These are phyloP conservation scores for Excoecaria cochinchinensis DNA, from an alignment of 345 rosid genomes.

Conservation along the genomic window DNA sequence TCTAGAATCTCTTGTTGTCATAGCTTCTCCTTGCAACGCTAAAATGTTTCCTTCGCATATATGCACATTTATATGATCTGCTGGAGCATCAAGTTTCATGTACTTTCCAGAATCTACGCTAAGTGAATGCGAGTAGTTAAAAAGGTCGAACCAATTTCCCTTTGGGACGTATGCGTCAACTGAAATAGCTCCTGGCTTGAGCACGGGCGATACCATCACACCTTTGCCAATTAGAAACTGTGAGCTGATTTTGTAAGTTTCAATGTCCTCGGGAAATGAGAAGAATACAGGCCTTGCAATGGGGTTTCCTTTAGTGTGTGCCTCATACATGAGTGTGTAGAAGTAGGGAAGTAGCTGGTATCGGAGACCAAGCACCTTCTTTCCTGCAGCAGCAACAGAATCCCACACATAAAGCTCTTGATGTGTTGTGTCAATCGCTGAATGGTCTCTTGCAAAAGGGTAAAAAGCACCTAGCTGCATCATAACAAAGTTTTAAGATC, in stretches of 20 bases:
- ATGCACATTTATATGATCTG: conserved; percentile 59
- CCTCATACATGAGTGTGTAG: conserved; percentile 67
- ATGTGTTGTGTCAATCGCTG: conserved; percentile 22
- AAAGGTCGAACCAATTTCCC: conserved; percentile 70
- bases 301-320: conserved; percentile 56
- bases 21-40: conserved; percentile 68
- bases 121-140: conserved; percentile 47
- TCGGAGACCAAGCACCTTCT: conserved; percentile 65
- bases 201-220: conserved; percentile 61
- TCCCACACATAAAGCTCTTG: conserved; percentile 83
- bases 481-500: background rate
- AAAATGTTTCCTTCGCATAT: conserved; percentile 56
- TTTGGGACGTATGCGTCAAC: conserved; percentile 57
- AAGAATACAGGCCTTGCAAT: conserved; percentile 77
- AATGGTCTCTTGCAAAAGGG: conserved; percentile 81
- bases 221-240: conserved; percentile 65
- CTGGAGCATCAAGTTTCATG: conserved; percentile 51
- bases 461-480: conserved; percentile 77
- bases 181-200: conserved; percentile 34
- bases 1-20: conserved; percentile 59
- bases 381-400: conserved; percentile 64
- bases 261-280: conserved; percentile 53
- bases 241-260: conserved; percentile 43
- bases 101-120: conserved; percentile 33
- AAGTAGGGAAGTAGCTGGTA: conserved; percentile 60